Evolutionary conservation across 306 rosid genomes (phyloP).

Genomic region (Lupinus albus): DNA sequence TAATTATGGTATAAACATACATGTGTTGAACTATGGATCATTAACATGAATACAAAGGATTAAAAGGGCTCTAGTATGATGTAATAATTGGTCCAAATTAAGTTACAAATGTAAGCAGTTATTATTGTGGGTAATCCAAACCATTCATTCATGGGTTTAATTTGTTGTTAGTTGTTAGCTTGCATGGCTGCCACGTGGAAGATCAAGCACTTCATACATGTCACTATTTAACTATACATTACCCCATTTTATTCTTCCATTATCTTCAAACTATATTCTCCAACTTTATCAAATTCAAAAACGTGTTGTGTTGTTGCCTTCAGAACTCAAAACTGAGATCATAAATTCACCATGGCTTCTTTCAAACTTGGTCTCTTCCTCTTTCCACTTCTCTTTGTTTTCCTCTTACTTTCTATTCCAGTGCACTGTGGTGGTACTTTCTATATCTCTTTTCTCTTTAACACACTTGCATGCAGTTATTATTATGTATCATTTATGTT

Average conservation of each 20-base stretch:
- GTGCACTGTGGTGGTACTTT: conserved; percentile 32
- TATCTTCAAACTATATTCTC: not conserved
- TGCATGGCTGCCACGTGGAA: conserved; percentile 71
- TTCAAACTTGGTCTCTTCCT: conserved; percentile 39
- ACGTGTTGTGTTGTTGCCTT: not conserved
- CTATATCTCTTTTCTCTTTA: not conserved
- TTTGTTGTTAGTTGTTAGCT: not conserved
- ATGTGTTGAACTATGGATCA: too few relatives aligned
- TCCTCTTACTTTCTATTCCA: conserved; percentile 40
- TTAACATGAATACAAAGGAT: too few relatives aligned
- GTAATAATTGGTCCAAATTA: too few relatives aligned
- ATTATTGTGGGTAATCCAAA: not conserved
- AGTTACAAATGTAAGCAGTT: too few relatives aligned
- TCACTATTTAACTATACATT: conserved; percentile 19
- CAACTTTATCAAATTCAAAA: not conserved
- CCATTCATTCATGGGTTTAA: not conserved
- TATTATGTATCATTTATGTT: not conserved
- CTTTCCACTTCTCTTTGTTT: conserved; percentile 23
- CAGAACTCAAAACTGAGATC: not conserved
- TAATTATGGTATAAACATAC: too few relatives aligned
- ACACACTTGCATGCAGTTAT: not conserved
- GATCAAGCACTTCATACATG: conserved; percentile 38
- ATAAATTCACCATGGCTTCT: conserved; percentile 41
- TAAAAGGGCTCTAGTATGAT: too few relatives aligned
- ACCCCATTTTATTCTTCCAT: not conserved